These are phyloP conservation scores for Neocucurbitaria cava DNA, from an alignment of 2,329 filamentous ascomycete genomes.

Conservation along the genomic window DNA sequence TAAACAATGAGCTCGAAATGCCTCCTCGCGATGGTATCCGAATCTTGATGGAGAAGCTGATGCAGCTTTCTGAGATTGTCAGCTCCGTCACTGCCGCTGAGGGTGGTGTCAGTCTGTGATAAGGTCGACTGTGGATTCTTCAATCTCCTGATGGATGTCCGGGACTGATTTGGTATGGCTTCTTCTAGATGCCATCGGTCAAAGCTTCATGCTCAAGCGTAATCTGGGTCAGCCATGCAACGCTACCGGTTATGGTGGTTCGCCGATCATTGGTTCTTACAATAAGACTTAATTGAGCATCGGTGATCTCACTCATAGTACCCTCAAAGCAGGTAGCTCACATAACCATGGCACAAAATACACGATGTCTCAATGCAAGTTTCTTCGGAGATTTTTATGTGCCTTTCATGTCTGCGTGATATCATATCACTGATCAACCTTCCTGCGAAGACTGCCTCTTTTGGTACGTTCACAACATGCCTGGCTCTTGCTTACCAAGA, in stretches of 20 bases:
- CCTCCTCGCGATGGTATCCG: constrained; percentile 28
- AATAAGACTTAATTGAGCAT: neutral
- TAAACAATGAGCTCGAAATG: constrained; percentile 3
- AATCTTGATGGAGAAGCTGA: constrained; percentile 28
- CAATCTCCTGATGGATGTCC: neutral
- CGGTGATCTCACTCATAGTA: neutral
- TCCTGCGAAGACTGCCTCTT: neutral
- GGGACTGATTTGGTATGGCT: neutral
- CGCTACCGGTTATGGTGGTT: neutral
- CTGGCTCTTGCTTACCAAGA: neutral
- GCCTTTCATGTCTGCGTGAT: neutral
- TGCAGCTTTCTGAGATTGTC: constrained; percentile 37
- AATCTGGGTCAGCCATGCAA: neutral
- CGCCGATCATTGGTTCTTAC: neutral
- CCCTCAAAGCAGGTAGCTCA: neutral
- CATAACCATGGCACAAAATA: neutral
- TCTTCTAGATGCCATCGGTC: neutral
- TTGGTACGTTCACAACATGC: neutral
- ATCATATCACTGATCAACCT: neutral
- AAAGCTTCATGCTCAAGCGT: neutral
- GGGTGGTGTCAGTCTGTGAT: constrained; percentile 9
- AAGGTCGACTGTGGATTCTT: neutral
- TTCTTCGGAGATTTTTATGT: neutral
- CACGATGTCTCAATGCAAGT: neutral
- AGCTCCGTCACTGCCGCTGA: constrained; percentile 13